Evolutionary conservation across 2,329 filamentous ascomycete genomes (phyloP).

Genomic region (Curvularia eragrostidis): DNA sequence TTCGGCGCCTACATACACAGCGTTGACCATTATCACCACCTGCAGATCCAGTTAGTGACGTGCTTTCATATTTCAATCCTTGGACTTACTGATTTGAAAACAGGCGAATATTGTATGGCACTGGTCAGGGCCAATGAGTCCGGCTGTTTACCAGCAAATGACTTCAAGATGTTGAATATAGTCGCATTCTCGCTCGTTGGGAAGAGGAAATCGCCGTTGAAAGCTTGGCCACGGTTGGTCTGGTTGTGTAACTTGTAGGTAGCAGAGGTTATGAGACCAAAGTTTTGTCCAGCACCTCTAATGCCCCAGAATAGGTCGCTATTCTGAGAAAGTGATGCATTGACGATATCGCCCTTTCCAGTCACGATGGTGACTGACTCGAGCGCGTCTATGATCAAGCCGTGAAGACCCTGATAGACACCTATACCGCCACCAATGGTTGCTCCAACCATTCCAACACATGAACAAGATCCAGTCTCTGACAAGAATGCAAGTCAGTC

Average conservation of each 20-base stretch:
- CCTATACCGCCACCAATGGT: constrained; percentile 18
- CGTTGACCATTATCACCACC: constrained; percentile 2
- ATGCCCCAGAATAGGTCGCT: constrained; percentile 8
- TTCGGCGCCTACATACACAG: neutral
- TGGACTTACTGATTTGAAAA: neutral
- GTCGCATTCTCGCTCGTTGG: neutral
- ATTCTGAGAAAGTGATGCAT: constrained; percentile 1
- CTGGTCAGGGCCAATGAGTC: neutral
- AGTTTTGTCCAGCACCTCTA: constrained; percentile 8
- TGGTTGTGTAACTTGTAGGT: constrained; percentile 1
- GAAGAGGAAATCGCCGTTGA: constrained; percentile 3
- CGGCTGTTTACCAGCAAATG: neutral
- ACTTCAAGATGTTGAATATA: constrained; percentile 1
- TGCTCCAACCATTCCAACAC: constrained; percentile 11
- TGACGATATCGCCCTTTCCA: constrained; percentile 1
- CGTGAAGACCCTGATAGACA: constrained; percentile 4
- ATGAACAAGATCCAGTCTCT: constrained; percentile 3
- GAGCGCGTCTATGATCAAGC: constrained; percentile 8
- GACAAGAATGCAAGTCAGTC: neutral
- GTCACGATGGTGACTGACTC: constrained; percentile 5
- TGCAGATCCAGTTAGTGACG: neutral
- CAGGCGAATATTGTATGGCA: constrained; percentile 1
- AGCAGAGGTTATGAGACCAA: constrained; percentile 6
- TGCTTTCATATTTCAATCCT: neutral
- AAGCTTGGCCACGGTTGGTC: neutral